Base-by-base conservation (phyloP, 306 rosid species). In the Casuarina glauca region DNA sequence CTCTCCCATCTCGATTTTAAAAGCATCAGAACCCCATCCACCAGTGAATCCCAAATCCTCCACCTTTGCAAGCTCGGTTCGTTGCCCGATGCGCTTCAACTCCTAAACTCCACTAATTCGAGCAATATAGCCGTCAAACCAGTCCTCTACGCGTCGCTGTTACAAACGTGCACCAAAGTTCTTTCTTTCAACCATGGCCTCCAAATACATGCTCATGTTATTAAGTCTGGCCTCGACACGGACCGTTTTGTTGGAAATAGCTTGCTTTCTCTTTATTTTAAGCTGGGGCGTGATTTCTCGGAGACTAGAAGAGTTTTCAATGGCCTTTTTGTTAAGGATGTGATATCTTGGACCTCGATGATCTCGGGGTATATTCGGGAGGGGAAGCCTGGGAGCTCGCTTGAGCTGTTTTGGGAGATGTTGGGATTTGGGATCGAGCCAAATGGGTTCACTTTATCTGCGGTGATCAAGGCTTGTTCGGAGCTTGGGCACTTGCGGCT, bases 201-300 rank as follows among this genome's bases (percentile, higher is more conserved):
- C 16, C 96, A 83, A 84, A 64, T 89, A 83, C 97, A 92, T 38
- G 82, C 97, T 44, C 91, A 86, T 74, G 80, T 87, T 66, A 63
- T 90, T 75, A 94, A 92, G 70, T 87, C 94, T 9, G 93, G 92
- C 52, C 92, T 94, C 54, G 86, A 86, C 16, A 75, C 84, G 7
- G 93, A 94, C 71, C 88, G 95, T 32, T 92, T 92, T 42, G 93
- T 92, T 2, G 95, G 93, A 5, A 94, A 94, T 79, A 92, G 91
- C 78, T 83, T 94, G 53, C 96, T 92, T n/a, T 26, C 93, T 9
- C 89, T 89, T 15, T 92, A 92, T 76, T 89, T 90, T 80, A 94
- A 94, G 35, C 62, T 92, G 72, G 82, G 84, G 58, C 83, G 92
- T 0, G 73, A 73, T 76, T 70, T 85, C 76, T 67, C 49, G 43